Evolutionary conservation across 2,329 filamentous ascomycete genomes (phyloP).

Genomic region (Colletotrichum falcatum): DNA sequence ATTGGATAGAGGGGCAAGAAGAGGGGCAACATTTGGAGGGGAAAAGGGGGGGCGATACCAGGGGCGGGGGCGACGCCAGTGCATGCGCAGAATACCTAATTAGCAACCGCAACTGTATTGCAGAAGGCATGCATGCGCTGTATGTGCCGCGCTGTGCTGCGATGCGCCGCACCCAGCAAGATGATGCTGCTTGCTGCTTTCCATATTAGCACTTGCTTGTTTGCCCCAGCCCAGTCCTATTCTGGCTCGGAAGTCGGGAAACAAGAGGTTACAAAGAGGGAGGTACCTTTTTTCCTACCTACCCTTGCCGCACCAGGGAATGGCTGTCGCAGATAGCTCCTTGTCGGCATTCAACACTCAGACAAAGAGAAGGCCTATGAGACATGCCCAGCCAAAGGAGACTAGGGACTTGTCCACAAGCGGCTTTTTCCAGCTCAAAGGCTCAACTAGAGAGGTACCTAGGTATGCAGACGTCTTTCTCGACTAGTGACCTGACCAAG

Average conservation of each 20-base stretch:
- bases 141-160: constrained; percentile 1
- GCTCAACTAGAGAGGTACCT: no score
- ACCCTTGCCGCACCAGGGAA: constrained; percentile 25
- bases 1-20: constrained; percentile 40
- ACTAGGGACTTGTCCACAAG: constrained; percentile 23
- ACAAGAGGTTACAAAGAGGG: constrained; percentile 22
- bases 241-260: constrained; percentile 32
- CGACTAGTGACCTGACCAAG: not conserved
- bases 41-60: constrained; percentile 3
- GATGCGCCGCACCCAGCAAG: constrained; percentile 33
- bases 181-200: constrained; percentile 20
- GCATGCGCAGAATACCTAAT: constrained; percentile 41
- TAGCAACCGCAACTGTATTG: not conserved
- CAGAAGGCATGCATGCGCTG: constrained; percentile 13
- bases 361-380: constrained; percentile 27
- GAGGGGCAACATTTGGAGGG: constrained; percentile 30
- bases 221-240: constrained; percentile 3
- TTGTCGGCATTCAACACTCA: constrained; percentile 21
- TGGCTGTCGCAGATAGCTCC: constrained; percentile 33
- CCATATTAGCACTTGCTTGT: constrained; percentile 5
- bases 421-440: constrained; percentile 7
- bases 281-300: constrained; percentile 9
- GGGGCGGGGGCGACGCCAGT: constrained; percentile 20
- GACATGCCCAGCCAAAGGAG: constrained; percentile 26
- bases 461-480: not conserved